Evolutionary conservation across 768 basidiomycete species (phyloP).

Genomic region (Amanita pallidorosea): DNA sequence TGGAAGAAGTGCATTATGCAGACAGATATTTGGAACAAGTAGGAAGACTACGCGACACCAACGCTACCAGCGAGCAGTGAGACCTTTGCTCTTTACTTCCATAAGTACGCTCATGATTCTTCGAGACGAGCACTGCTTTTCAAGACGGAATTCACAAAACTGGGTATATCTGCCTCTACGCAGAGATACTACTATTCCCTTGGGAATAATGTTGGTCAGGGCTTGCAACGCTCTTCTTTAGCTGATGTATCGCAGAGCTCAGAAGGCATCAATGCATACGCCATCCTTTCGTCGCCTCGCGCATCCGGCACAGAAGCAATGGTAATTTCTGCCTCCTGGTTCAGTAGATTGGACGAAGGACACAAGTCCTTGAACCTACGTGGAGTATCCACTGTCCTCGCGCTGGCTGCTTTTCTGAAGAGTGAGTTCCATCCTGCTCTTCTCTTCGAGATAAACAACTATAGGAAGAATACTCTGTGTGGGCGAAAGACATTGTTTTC

Average conservation of each 20-base stretch:
- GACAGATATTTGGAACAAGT: slow-evolving; percentile 71
- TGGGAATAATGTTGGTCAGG: slow-evolving; percentile 36
- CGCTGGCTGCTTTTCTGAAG: slow-evolving; percentile 77
- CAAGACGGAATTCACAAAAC: slow-evolving; percentile 52
- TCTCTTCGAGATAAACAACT: slow-evolving; percentile 1
- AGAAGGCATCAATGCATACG: slow-evolving; percentile 75
- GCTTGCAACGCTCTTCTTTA: background rate
- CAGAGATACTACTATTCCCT: slow-evolving; percentile 58
- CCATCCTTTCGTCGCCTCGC: slow-evolving; percentile 72
- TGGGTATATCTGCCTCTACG: slow-evolving; percentile 60
- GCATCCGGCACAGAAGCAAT: slow-evolving; percentile 92
- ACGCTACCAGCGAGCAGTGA: slow-evolving; percentile 66
- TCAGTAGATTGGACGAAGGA: slow-evolving; percentile 52
- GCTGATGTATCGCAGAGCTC: slow-evolving; percentile 26
- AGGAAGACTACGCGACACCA: slow-evolving; percentile 48
- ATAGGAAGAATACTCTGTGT: slow-evolving; percentile 65
- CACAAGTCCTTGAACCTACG: slow-evolving; percentile 63
- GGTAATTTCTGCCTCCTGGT: slow-evolving; percentile 86
- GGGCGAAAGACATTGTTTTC: slow-evolving; percentile 92
- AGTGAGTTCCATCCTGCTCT: slow-evolving; percentile 31
- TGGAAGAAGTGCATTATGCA: slow-evolving; percentile 82
- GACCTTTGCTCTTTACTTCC: slow-evolving; percentile 14
- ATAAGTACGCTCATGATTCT: background rate
- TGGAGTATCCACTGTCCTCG: slow-evolving; percentile 76
- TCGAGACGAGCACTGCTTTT: slow-evolving; percentile 58